phyloP scores from a whole-genome alignment of 148 eudicot genomes.

The Vaccinium corymbosum region DNA sequence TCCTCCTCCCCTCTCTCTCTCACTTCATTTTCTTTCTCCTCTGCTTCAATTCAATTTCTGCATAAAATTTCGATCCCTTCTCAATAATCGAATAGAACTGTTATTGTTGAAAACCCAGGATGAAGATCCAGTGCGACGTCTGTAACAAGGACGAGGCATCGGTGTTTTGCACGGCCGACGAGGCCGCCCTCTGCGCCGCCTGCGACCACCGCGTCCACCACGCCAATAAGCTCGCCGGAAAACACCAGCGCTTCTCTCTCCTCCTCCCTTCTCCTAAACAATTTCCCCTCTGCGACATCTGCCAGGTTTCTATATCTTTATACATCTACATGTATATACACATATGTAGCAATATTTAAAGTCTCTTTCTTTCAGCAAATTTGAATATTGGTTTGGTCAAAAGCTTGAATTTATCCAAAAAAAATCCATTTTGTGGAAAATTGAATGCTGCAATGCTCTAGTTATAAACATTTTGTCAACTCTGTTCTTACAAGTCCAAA shows the following conservation, averaged over 20 bases:
- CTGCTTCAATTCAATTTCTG: not conserved
- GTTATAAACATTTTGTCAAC: not conserved
- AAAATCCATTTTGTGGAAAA: not conserved
- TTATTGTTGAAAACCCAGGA: not conserved
- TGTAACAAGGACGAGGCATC: conserved; percentile 39
- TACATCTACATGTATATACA: not conserved
- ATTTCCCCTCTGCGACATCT: not conserved
- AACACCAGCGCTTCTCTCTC: conserved; percentile 8
- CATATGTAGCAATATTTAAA: not conserved
- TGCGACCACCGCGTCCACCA: conserved; percentile 42
- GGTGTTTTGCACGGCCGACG: conserved; percentile 50
- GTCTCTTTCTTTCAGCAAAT: not conserved
- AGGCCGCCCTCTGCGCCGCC: conserved; percentile 47
- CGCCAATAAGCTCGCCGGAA: conserved; percentile 8
- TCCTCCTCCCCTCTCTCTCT: not conserved
- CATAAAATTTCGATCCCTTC: not conserved
- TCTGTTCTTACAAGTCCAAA: not conserved
- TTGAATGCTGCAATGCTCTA: not conserved
- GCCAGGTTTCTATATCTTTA: not conserved
- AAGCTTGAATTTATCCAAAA: not conserved
- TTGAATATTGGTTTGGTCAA: not conserved
- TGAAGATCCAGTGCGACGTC: conserved; percentile 58
- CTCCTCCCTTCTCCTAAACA: not conserved
- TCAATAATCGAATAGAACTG: not conserved
- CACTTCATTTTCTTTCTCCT: not conserved